Conservation (phyloP, 192 early-diverging fungal genomes). For the Gamsiella multidivaricata region DNA sequence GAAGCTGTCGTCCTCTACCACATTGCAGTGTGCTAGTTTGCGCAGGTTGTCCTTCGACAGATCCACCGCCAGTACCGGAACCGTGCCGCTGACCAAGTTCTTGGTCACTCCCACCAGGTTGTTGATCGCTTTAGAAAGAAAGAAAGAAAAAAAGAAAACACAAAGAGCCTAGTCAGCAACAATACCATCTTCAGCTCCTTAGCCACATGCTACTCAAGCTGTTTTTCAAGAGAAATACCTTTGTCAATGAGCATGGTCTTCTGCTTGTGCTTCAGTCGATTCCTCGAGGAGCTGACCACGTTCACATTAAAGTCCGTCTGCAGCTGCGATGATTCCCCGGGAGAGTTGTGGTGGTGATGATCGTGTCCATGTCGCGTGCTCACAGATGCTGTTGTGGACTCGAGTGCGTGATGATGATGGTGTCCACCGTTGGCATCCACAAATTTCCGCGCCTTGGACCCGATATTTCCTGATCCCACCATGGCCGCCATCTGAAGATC, state of each 20-base stretch:
- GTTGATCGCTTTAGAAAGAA: constrained; percentile 58
- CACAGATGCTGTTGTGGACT: constrained; percentile 23
- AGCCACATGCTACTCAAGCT: not conserved
- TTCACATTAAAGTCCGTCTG: constrained; percentile 56
- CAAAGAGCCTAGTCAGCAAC: not conserved
- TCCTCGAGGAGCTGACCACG: constrained; percentile 56
- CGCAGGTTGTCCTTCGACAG: constrained; percentile 68
- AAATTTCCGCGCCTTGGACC: constrained; percentile 14
- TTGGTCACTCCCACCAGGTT: constrained; percentile 68
- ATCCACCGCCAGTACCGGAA: constrained; percentile 75
- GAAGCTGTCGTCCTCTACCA: constrained; percentile 73
- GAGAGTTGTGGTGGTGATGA: constrained; percentile 52
- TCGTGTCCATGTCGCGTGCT: constrained; percentile 50
- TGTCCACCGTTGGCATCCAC: constrained; percentile 10
- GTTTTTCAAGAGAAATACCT: constrained; percentile 41
- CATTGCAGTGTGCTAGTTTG: constrained; percentile 65
- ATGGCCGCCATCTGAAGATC: constrained; percentile 64
- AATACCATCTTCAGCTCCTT: not conserved
- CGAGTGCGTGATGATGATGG: constrained; percentile 22
- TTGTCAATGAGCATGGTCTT: constrained; percentile 67
- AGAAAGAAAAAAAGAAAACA: not conserved
- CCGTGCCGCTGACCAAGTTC: constrained; percentile 54
- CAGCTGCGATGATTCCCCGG: constrained; percentile 45
- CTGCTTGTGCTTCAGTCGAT: constrained; percentile 68
- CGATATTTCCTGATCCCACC: constrained; percentile 43